These are phyloP conservation scores for Dysphania ambrosioides DNA, from an alignment of 148 eudicot genomes.

Conservation along the genomic window DNA sequence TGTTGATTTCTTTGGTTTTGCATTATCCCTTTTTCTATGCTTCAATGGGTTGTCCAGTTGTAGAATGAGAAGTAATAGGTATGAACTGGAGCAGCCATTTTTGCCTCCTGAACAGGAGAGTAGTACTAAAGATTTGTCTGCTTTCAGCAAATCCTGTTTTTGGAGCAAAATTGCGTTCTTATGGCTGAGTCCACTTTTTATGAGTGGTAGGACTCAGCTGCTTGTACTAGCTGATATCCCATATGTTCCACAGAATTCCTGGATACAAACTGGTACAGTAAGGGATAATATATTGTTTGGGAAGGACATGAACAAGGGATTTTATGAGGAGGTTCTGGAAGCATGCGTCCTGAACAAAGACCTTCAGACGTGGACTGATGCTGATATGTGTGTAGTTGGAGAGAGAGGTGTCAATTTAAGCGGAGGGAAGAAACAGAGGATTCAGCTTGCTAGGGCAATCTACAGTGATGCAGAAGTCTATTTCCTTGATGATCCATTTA, in stretches of 20 bases:
- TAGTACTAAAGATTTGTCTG: constrained; percentile 6
- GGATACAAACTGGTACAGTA: constrained; percentile 92
- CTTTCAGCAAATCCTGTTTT: constrained; percentile 45
- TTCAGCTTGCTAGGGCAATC: constrained; percentile 82
- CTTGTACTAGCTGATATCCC: constrained; percentile 59
- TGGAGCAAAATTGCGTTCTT: constrained; percentile 62
- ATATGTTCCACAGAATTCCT: constrained; percentile 81
- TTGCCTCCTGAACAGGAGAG: constrained; percentile 23
- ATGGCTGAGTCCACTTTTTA: constrained; percentile 84
- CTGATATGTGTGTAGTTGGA: constrained; percentile 77
- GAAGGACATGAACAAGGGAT: constrained; percentile 51
- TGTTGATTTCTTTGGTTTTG: constrained; percentile 50
- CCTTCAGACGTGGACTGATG: constrained; percentile 67
- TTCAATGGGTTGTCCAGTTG: constrained; percentile 36
- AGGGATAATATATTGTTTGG: constrained; percentile 83
- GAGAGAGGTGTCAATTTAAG: constrained; percentile 86
- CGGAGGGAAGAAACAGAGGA: constrained; percentile 91
- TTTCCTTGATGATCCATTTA: constrained; percentile 95
- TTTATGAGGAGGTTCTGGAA: constrained; percentile 68
- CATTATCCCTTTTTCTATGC: constrained; percentile 54
- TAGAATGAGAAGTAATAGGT: constrained; percentile 6
- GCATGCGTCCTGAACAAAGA: constrained; percentile 77
- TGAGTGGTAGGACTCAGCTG: constrained; percentile 50
- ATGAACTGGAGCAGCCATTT: constrained; percentile 46
- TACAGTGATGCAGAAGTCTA: constrained; percentile 75